phyloP scores from a whole-genome alignment of 169 alveolate genomes.

The Eimeria tenella region DNA sequence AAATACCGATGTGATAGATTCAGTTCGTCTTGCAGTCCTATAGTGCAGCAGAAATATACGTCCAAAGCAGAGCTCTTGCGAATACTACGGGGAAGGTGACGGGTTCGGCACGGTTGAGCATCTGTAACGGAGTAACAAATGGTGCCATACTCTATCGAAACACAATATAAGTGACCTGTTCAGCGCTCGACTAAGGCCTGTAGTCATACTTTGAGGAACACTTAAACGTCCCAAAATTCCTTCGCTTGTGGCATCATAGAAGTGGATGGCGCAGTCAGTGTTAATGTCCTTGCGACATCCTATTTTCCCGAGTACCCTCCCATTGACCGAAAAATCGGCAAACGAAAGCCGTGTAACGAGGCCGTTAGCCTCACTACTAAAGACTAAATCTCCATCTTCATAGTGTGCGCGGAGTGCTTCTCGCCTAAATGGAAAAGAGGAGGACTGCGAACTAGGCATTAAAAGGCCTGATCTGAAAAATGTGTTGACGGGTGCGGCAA shows the following conservation, averaged over 20 bases:
- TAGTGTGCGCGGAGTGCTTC: constrained; percentile 40
- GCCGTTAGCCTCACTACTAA: constrained; percentile 38
- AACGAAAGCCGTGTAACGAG: neutral
- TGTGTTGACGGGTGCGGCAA: neutral
- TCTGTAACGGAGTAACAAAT: too few relatives aligned
- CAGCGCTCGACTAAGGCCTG: neutral
- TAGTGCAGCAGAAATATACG: neutral
- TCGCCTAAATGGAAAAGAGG: neutral
- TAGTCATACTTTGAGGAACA: constrained; percentile 45
- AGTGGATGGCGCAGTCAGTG: constrained; percentile 52
- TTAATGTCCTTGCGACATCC: neutral
- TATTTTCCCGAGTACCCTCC: constrained; percentile 60
- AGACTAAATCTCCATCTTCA: constrained; percentile 2
- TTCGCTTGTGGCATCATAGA: constrained; percentile 43
- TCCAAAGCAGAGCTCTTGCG: neutral
- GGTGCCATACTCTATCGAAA: neutral
- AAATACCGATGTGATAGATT: neutral
- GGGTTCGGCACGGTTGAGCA: neutral
- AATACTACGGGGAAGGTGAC: neutral
- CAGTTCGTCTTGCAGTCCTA: constrained; percentile 18
- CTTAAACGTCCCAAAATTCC: constrained; percentile 49
- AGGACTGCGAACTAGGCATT: neutral
- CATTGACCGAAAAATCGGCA: constrained; percentile 61
- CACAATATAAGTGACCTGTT: neutral
- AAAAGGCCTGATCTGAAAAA: neutral